phyloP scores from a whole-genome alignment of 2,329 filamentous ascomycete genomes.

The Botrytis porri region DNA sequence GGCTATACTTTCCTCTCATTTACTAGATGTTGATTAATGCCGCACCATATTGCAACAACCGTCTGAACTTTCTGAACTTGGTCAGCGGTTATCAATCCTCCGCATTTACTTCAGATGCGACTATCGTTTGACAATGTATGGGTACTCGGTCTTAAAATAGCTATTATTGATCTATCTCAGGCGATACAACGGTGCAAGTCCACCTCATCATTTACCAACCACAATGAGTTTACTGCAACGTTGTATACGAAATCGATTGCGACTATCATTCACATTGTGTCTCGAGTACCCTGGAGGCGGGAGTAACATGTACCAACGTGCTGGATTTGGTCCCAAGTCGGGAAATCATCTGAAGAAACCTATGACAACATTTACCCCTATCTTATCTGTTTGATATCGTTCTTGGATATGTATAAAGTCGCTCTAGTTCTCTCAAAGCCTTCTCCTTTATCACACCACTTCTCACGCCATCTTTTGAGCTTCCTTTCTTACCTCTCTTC shows the following conservation, averaged over 20 bases:
- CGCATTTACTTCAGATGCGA: not conserved
- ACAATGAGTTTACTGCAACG: not conserved
- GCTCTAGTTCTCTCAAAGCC: constrained; percentile 9
- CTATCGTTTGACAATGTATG: not conserved
- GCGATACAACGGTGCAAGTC: not conserved
- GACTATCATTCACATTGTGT: constrained; percentile 7
- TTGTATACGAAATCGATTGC: not conserved
- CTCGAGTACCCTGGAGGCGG: not conserved
- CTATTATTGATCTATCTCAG: not conserved
- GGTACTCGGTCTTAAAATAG: not conserved
- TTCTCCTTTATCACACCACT: constrained; percentile 11
- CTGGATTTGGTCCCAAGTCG: not conserved
- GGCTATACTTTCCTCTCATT: constrained; percentile 2
- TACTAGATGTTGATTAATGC: not conserved
- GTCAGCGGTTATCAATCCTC: not conserved
- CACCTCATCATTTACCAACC: not conserved
- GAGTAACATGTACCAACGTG: not conserved
- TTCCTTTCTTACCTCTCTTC: not conserved
- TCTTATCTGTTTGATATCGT: not conserved
- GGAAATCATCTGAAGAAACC: not conserved
- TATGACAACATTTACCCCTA: not conserved
- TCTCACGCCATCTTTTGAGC: not conserved
- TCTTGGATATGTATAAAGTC: constrained; percentile 3
- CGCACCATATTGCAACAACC: not conserved
- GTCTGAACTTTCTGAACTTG: not conserved